Evolutionary conservation across 1,284 basidiomycete species (phyloP).

Genomic region (Cutaneotrichosporon arboriforme): DNA sequence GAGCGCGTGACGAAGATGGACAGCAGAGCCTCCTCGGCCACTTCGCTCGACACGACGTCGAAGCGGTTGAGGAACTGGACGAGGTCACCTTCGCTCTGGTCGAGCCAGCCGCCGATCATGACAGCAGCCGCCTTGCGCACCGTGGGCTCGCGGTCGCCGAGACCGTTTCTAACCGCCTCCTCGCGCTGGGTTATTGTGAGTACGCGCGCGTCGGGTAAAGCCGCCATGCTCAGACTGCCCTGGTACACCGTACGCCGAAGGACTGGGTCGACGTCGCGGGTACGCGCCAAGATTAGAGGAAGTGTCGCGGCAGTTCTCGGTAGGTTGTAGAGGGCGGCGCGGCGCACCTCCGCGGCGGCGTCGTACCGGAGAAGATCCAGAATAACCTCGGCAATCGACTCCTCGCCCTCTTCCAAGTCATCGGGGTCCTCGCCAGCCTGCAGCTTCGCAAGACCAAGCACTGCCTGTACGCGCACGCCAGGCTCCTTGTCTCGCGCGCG

Average conservation of each 20-base stretch:
- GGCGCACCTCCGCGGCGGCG: constrained; percentile 81
- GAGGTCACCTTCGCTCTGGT: constrained; percentile 54
- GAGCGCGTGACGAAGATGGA: constrained; percentile 60
- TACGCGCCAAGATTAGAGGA: constrained; percentile 66
- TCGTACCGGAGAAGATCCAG: constrained; percentile 71
- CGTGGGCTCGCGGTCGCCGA: constrained; percentile 79
- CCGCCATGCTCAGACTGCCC: constrained; percentile 53
- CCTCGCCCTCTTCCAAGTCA: constrained; percentile 61
- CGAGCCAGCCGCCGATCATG: constrained; percentile 72
- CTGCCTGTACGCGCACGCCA: constrained; percentile 74
- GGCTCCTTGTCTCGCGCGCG: constrained; percentile 82
- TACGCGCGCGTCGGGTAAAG: constrained; percentile 62
- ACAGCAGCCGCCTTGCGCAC: constrained; percentile 74
- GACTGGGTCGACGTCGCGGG: constrained; percentile 76
- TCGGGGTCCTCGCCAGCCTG: constrained; percentile 68
- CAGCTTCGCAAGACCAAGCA: constrained; percentile 77
- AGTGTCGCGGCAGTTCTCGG: constrained; percentile 61
- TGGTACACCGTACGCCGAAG: constrained; percentile 78
- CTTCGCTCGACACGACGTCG: constrained; percentile 56
- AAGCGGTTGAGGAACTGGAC: constrained; percentile 58
- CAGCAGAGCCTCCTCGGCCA: constrained; percentile 63
- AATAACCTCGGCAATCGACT: constrained; percentile 62
- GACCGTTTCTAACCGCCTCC: constrained; percentile 68
- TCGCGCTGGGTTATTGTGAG: constrained; percentile 73
- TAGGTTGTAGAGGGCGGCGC: constrained; percentile 75